Evolutionary conservation across 176 grass and related monocot species (phyloP).

Genomic region (Elaeis guineensis): DNA sequence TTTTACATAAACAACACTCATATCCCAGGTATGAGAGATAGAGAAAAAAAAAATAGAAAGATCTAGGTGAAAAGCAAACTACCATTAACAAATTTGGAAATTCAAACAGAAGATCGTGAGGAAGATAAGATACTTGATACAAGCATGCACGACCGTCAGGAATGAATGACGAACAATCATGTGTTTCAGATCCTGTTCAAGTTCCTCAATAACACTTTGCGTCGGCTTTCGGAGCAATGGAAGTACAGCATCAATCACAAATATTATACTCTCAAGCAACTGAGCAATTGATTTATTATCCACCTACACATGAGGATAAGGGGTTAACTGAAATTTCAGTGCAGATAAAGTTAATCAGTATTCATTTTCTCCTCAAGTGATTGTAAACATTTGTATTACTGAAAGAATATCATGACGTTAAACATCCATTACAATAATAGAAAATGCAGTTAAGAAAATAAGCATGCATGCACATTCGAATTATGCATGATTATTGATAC

Average conservation of each 20-base stretch:
- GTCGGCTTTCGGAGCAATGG: conserved; percentile 83
- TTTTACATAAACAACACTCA: too few species aligned
- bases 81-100: neutral
- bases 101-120: neutral
- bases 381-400: too few species aligned
- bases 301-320: conserved; percentile 38
- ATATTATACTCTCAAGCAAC: conserved; percentile 96
- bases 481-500: too few species aligned
- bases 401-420: too few species aligned
- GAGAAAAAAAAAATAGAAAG: too few species aligned
- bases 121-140: conserved; percentile 68
- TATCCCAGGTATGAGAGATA: too few species aligned
- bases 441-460: too few species aligned
- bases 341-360: too few species aligned
- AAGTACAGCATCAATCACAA: conserved; percentile 91
- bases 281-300: conserved; percentile 79
- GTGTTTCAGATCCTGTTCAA: conserved; percentile 94
- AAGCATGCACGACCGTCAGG: conserved; percentile 95
- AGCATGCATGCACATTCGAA: too few species aligned
- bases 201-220: conserved; percentile 79
- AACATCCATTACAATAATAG: too few species aligned
- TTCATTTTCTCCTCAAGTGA: too few species aligned
- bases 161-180: conserved; percentile 96
- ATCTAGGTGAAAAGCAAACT: too few species aligned
- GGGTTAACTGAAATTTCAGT: conserved; percentile 13